Evolutionary conservation across 1,284 basidiomycete species (phyloP).

Genomic region (Coniferiporia weirii): DNA sequence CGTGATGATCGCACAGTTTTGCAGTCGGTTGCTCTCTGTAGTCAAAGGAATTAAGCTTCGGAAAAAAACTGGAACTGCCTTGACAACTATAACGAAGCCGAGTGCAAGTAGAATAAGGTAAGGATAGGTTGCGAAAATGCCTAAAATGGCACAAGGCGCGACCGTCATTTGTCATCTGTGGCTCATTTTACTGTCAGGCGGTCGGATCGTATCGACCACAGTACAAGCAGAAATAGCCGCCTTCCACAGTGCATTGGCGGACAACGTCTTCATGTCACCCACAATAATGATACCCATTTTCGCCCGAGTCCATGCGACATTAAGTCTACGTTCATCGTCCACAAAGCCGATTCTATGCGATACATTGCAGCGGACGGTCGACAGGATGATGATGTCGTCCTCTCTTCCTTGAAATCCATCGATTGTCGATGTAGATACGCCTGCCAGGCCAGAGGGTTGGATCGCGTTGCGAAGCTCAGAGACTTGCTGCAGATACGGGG

Average conservation of each 20-base stretch:
- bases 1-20: too few species aligned
- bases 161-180: too few species aligned
- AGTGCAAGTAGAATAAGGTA: too few species aligned
- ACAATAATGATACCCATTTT: constrained; percentile 58
- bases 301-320: constrained; percentile 75
- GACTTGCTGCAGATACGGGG: constrained; percentile 56
- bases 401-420: constrained; percentile 77
- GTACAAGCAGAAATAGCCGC: constrained; percentile 45
- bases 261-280: constrained; percentile 56
- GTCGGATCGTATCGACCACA: constrained; percentile 25
- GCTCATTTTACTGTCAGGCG: background rate
- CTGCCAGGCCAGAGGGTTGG: constrained; percentile 16
- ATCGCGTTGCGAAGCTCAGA: constrained; percentile 41
- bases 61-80: too few species aligned
- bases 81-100: too few species aligned
- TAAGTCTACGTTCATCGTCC: constrained; percentile 59
- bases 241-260: constrained; percentile 42
- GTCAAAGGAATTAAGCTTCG: too few species aligned
- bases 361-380: constrained; percentile 61
- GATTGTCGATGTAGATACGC: constrained; percentile 53
- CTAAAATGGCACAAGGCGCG: too few species aligned
- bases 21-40: too few species aligned
- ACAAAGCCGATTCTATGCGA: constrained; percentile 64
- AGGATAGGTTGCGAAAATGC: too few species aligned
- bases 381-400: constrained; percentile 67